Evolutionary conservation across 179 eudicot genomes (phyloP), one percentile per base, ranked within the genome.

Genomic region (Vitellaria paradoxa): DNA sequence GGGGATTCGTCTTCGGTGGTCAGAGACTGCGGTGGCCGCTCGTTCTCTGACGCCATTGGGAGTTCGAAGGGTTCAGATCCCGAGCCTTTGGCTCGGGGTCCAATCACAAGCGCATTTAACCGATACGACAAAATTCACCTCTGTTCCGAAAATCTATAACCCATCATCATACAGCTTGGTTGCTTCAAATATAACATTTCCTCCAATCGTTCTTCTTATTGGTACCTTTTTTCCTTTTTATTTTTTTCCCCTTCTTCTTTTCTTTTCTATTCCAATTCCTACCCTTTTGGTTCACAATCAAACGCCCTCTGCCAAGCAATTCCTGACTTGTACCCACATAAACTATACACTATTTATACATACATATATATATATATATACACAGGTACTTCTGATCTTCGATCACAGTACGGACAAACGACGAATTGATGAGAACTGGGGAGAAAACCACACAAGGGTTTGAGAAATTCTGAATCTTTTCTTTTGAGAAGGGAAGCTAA

Each of bases 1-100:
- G 37, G 37, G 37, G 37, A 30, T 30, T 30, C 37, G 37, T 30
- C 37, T 30, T 30, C 37, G 37, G 24, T 18, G 8, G 62, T 9
- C 8, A 24, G 46, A 53, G 74, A 30, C n/a, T 26, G 70, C 8
- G 82, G 84, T 57, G 82, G 86, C 74, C 76, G 81, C 45, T 80
- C 64, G 13, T 75, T 80, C 17, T 5, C 75, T 56, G 81, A 71
- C 69, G 74, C 86, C 89, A 87, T 87, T 53, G 65, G 4, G 9
- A 24, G 68, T 21, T 30, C 37, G 37, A 2, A 30, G 37, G 37
- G 37, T 74, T 47, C 71, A 65, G 88, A 79, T 81, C 95, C 96
- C 92, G 92, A 91, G 93, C 96, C 92, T 81, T 84, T 49, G 86
- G 96, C 97, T 82, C 87, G 90, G 93, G 93, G 81, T 77, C 61